Base-by-base conservation (phyloP, 805 yeast species). In the Schizosaccharomyces osmophilus region DNA sequence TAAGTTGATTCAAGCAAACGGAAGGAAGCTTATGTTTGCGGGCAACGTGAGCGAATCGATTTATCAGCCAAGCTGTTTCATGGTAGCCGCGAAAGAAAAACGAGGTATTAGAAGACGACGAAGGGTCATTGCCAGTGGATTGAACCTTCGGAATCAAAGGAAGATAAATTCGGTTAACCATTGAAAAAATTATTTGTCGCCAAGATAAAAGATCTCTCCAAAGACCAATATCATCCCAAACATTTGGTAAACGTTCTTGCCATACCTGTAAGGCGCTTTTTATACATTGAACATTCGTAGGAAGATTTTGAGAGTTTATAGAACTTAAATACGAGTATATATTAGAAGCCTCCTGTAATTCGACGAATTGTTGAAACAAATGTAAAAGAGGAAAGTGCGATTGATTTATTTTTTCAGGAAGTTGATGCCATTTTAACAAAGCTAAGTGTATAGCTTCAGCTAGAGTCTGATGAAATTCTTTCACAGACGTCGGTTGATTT, bases 171-270 rank as follows among this genome's bases (percentile, higher is more conserved):
- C 86, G 85, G 75, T 93, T 93, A 66, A 93, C 88, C 32, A 90
- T 96, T 65, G 87, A 89, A 77, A 94, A 93, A 0, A 95, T 96
- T 73, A 93, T 97, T 72, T 93, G 97, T 66, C 99, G 79, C 99
- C 99, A 93, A 0, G 97, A 89, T 3, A 93, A 95, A 63, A 93
- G 74, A 69, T 93, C 99, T 66, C 94, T 88, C 99, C 99, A 93
- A 64, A 90, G 80, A 69, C 88, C 90, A 68, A 93, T 89, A 70
- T 93, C 98, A 72, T 93, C 99, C 97, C 97, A 93, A 8, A 80
- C 76, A 67, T 93, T 93, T 11, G 99, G 99, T 61, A 94, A 75
- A 64, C 99, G 82, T 69, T 93, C 99, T 68, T 97, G 78, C 99
- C 99, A 93, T 0, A 95, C 96, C 70, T 88, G 97, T 54, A 93